phyloP scores from a whole-genome alignment of 2,329 filamentous ascomycete genomes.

The Colletotrichum sp. region DNA sequence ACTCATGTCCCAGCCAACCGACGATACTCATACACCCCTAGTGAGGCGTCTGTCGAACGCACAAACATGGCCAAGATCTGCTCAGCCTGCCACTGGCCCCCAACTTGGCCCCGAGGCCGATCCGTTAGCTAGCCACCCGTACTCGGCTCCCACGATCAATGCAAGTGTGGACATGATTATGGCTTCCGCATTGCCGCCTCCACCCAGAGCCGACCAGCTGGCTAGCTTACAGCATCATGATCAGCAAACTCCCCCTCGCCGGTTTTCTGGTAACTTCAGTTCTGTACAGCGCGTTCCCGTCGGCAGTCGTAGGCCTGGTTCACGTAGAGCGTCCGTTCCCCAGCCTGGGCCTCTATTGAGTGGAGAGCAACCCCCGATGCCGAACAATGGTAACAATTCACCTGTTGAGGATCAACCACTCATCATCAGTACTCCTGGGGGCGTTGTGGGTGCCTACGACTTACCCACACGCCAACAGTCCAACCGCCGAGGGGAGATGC shows the following conservation, averaged over 20 bases:
- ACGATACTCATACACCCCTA: constrained; percentile 5
- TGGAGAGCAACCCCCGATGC: not conserved
- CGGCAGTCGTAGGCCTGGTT: constrained; percentile 33
- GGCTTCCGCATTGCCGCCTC: constrained; percentile 39
- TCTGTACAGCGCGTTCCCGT: constrained; percentile 46
- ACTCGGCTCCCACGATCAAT: constrained; percentile 42
- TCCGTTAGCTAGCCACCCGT: constrained; percentile 37
- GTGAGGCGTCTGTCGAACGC: constrained; percentile 38
- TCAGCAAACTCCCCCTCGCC: constrained; percentile 41
- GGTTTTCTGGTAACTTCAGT: constrained; percentile 47
- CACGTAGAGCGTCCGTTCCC: constrained; percentile 2
- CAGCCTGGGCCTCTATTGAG: constrained; percentile 12
- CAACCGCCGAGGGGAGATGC: constrained; percentile 42
- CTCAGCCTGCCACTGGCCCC: constrained; percentile 24
- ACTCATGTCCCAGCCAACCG: not conserved
- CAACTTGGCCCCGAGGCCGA: not conserved
- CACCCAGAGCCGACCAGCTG: constrained; percentile 43
- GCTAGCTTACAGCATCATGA: constrained; percentile 41
- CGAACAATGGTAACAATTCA: constrained; percentile 22
- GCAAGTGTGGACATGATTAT: constrained; percentile 35
- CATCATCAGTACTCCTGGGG: constrained; percentile 65
- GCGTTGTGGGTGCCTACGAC: constrained; percentile 59
- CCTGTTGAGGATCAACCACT: constrained; percentile 54
- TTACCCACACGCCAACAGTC: constrained; percentile 38
- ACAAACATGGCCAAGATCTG: constrained; percentile 52